Evolutionary conservation across 2,329 filamentous ascomycete species (phyloP).

Genomic region (Microcyclosporella mali): DNA sequence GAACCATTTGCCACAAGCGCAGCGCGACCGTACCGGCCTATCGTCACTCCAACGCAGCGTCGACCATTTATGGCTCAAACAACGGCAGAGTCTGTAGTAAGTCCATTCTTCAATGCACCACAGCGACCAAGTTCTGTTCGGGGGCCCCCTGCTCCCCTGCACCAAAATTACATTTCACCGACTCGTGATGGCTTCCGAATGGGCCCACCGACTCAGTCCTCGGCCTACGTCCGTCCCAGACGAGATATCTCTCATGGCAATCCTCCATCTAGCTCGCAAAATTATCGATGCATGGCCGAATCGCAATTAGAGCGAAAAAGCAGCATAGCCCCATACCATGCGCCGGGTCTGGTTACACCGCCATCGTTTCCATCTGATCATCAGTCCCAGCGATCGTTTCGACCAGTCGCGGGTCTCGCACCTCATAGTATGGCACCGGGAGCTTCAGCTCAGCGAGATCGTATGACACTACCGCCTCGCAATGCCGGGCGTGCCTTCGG

Average conservation of each 20-base stretch:
- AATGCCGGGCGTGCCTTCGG: background rate
- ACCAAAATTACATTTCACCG: too few species aligned
- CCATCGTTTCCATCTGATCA: background rate
- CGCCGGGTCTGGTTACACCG: background rate
- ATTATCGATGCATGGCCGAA: too few species aligned
- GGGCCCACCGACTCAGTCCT: too few species aligned
- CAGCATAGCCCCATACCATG: background rate
- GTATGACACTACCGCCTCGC: conserved; percentile 17
- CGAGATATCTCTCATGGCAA: too few species aligned
- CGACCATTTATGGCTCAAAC: background rate
- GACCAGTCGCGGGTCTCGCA: too few species aligned
- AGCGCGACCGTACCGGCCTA: background rate
- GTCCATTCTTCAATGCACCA: conserved; percentile 34
- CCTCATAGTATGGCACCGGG: background rate
- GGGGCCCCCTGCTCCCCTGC: background rate
- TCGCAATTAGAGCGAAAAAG: background rate
- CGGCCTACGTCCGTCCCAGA: too few species aligned
- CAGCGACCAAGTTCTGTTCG: background rate
- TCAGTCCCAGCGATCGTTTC: too few species aligned
- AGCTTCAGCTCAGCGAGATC: conserved; percentile 4
- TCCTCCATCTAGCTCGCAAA: too few species aligned
- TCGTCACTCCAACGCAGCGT: background rate
- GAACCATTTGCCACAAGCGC: background rate
- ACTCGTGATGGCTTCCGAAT: too few species aligned
- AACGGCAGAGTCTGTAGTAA: conserved; percentile 29